phyloP scores from a whole-genome alignment of 176 grass and related monocot species.

The Cenchrus fungigraminus region DNA sequence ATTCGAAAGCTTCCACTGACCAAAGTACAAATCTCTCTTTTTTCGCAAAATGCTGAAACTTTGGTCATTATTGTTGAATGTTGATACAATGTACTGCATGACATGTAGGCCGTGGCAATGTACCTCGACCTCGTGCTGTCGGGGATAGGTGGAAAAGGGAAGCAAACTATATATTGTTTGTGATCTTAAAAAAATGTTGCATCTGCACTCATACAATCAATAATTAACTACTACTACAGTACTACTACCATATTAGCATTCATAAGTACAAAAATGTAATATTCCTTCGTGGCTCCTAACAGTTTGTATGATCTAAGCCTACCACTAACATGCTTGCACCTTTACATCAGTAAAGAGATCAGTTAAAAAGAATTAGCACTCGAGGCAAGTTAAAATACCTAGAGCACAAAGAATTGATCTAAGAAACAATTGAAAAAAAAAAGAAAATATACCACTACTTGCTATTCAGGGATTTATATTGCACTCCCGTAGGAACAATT shows the following conservation, averaged over 20 bases:
- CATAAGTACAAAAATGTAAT: constrained; percentile 31
- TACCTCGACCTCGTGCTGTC: too few species aligned
- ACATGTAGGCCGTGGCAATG: too few species aligned
- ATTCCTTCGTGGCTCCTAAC: constrained; percentile 10
- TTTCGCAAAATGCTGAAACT: too few species aligned
- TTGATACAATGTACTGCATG: too few species aligned
- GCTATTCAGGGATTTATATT: constrained; percentile 69
- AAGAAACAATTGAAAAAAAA: constrained; percentile 1
- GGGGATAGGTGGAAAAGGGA: neutral
- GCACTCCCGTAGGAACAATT: constrained; percentile 74
- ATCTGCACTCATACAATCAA: too few species aligned
- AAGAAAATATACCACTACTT: neutral
- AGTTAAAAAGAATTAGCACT: constrained; percentile 44
- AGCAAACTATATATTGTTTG: neutral
- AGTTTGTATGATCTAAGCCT: constrained; percentile 34
- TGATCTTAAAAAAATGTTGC: too few species aligned
- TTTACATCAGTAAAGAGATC: constrained; percentile 26
- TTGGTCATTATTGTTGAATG: too few species aligned
- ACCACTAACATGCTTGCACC: constrained; percentile 28
- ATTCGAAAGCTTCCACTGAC: too few species aligned
- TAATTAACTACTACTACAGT: too few species aligned
- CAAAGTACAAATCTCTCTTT: too few species aligned
- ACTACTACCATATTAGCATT: neutral
- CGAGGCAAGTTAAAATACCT: constrained; percentile 47
- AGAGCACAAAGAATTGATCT: constrained; percentile 63